Evolutionary conservation across 2,329 filamentous ascomycete species (phyloP), one percentile per base, ranked within the genome.

Genomic region (Didymella pinodella): DNA sequence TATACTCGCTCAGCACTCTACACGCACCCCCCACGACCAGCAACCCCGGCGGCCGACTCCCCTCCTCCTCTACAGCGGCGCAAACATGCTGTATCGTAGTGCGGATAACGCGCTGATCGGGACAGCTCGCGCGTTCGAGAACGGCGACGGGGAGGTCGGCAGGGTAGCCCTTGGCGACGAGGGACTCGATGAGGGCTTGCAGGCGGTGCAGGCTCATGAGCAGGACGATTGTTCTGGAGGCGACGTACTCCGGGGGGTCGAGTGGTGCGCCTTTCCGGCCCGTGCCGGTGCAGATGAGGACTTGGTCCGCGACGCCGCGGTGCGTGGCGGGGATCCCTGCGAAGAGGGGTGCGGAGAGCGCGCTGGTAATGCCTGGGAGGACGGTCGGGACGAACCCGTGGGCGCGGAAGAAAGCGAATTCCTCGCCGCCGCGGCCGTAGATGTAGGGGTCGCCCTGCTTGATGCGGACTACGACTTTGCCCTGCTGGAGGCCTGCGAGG

Each of bases 391-490:
- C 84, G 57, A 89, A 88, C 1, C 93, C 92, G 47, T 90, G 84
- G 3, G 81, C 80, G 2, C 88, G 82, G 83, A 99, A 97, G 75
- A 91, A 97, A 29, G 87, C 86, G 38, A 92, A 91, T 76, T 99
- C 95, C 76, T 99, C 95, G 32, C 92, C 95, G 55, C 95, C 95
- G 38, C 95, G 88, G 38, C 95, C 95, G 77, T 98, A 99, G 38
- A 99, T 86, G 78, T 96, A 99, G 0, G 95, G 95, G 71, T 99
- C 95, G 45, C 95, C 95, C 76, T 99, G 95, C 80, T 99, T 99
- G 44, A 99, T 83, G 3, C 95, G 86, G 32, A 99, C 83, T 0
- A 99, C 95, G 1, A 87, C 90, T 74, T 91, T 88, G 12, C 95
- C 95, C 20, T 83, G 80, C 47, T 83, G 79, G 20, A 90, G 69